These are phyloP conservation scores for Camillea tinctor DNA, from an alignment of 2,329 filamentous ascomycete species.

Conservation along the genomic window DNA sequence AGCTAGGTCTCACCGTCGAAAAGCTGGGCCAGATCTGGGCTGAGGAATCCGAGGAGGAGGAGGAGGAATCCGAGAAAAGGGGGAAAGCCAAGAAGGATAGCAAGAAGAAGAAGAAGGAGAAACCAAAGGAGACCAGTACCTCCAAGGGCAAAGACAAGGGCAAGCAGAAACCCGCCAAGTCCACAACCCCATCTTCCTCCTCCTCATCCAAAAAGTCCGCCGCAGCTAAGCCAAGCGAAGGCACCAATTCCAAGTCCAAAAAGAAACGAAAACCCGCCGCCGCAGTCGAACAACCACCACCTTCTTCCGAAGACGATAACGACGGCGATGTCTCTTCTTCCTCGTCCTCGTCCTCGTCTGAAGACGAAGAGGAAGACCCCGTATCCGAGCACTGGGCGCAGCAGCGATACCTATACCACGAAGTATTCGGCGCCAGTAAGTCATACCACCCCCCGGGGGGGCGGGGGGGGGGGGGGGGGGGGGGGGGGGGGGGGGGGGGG, in stretches of 20 bases:
- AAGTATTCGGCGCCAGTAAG: constrained; percentile 1
- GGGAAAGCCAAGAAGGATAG: background rate
- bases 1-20: constrained; percentile 11
- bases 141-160: background rate
- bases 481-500: too few relatives aligned
- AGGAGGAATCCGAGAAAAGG: background rate
- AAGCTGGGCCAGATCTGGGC: constrained; percentile 10
- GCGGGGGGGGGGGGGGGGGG: too few relatives aligned
- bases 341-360: background rate
- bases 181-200: too few relatives aligned
- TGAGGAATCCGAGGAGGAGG: background rate
- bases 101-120: background rate
- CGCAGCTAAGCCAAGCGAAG: too few relatives aligned
- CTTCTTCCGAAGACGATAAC: background rate
- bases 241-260: background rate
- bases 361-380: background rate
- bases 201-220: too few relatives aligned
- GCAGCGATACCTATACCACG: constrained; percentile 17
- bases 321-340: background rate
- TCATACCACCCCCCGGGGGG: too few relatives aligned
- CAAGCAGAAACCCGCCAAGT: too few relatives aligned
- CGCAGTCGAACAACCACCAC: background rate
- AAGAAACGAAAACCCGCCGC: background rate
- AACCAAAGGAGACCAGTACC: background rate
- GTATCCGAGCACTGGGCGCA: constrained; percentile 8